These are phyloP conservation scores for Hordeum marinum DNA, from an alignment of 176 grass and related monocot species.

Conservation along the genomic window DNA sequence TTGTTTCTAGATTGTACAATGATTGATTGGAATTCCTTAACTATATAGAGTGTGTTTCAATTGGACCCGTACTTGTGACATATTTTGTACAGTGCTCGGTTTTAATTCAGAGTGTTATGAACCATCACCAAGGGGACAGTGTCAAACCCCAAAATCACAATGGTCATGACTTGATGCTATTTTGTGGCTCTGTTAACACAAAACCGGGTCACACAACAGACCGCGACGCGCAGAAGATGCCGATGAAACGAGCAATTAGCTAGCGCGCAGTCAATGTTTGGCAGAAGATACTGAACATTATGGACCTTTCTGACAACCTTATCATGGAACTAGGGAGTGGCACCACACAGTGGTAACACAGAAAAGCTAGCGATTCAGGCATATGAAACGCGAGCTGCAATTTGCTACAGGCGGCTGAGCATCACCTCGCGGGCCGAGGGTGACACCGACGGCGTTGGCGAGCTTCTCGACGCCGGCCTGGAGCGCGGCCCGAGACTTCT, in stretches of 20 bases:
- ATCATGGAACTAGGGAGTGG: not conserved
- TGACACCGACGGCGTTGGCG: conserved; percentile 66
- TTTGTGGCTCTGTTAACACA: not conserved
- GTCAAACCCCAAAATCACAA: not conserved
- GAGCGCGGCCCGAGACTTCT: conserved; percentile 47
- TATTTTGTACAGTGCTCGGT: not conserved
- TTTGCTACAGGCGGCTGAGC: not conserved
- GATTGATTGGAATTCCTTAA: not conserved
- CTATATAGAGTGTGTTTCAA: not conserved
- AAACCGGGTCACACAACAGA: not conserved
- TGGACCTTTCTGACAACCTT: not conserved
- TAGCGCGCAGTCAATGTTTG: not conserved
- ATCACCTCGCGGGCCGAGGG: conserved; percentile 65
- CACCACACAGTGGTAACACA: not conserved
- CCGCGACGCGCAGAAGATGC: not conserved
- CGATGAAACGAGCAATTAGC: not conserved
- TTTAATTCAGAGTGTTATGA: not conserved
- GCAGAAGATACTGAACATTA: not conserved
- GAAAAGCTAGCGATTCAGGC: not conserved
- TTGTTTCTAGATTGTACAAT: not conserved
- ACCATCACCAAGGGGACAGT: not conserved
- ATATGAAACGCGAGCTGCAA: not conserved
- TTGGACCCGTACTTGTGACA: not conserved
- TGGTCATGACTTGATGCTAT: not conserved
- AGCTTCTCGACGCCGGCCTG: conserved; percentile 71